Evolutionary conservation across 176 grass and related monocot species (phyloP), one percentile per base, ranked within the genome.

Genomic region (Carex scoparia): DNA sequence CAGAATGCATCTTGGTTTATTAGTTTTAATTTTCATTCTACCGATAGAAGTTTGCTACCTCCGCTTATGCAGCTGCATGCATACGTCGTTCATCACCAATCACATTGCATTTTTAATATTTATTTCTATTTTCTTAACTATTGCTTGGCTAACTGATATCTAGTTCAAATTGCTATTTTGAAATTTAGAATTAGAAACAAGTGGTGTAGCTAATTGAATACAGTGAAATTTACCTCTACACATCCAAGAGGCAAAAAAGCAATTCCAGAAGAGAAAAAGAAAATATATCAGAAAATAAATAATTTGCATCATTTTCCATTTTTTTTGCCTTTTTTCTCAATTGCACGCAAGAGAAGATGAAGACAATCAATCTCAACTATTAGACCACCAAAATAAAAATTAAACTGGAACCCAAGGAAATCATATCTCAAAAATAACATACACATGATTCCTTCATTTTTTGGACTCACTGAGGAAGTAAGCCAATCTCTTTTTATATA

Each of bases 401-500:
- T 12, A 81, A 18, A 46, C 30, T 62, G 79, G 15, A 62, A 48
- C 13, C 10, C 37, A 60, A 46, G 79, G 61, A 65, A 59, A 81
- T 63, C 79, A 48, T 42, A 81, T 81, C 5, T 64, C 3, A 61
- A 11, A 64, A 65, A 81, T 65, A 63, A 84, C 84, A 85, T 62
- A 76, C 73, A 65, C 83, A 68, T 62, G 65, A 80, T 85, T 56
- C 67, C 31, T 65, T 28, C 69, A 81, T 58, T 61, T 61, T 58
- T 79, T 60, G 78, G 77, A 88, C 91, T 99, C 92, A 95, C 90
- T 71, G 93, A 99, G 93, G 86, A 65, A 80, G 91, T 99, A 95
- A 99, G 88, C 90, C 69, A 76, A 33, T 80, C 84, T 3, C 27
- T 33, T 81, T 57, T 65, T 2, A 53, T 53, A 44, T 82, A n/a